Conservation (phyloP, 805 yeast species). For the Metschnikowia noctiluminum region DNA sequence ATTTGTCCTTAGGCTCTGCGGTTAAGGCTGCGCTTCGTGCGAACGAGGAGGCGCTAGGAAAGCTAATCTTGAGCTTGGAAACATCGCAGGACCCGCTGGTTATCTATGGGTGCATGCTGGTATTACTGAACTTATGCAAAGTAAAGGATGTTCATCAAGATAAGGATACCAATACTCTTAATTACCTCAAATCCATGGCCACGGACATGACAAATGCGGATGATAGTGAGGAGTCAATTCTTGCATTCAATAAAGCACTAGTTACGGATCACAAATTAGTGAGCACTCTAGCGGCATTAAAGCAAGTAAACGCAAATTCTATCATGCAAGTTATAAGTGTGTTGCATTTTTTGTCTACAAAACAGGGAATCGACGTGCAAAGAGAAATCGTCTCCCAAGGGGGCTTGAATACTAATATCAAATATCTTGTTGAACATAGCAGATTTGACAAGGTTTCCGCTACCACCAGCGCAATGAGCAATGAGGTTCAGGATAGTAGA, state of each 20-base stretch:
- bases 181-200: conserved; percentile 33
- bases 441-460: conserved; percentile 19
- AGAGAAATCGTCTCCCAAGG: conserved; percentile 47
- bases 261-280: conserved; percentile 23
- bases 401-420: conserved; percentile 36
- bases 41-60: conserved; percentile 11
- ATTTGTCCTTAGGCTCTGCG: conserved; percentile 14
- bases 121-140: conserved; percentile 39
- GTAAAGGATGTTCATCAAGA: conserved; percentile 23
- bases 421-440: conserved; percentile 34
- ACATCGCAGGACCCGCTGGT: conserved; percentile 15
- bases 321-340: conserved; percentile 21
- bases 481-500: conserved; percentile 17
- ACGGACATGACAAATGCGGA: too few species aligned
- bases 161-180: conserved; percentile 31
- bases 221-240: conserved; percentile 25
- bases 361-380: conserved; percentile 24
- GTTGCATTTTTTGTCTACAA: conserved; percentile 32
- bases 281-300: conserved; percentile 8
- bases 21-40: conserved; percentile 10
- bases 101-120: conserved; percentile 41
- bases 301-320: conserved; percentile 3
- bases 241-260: conserved; percentile 30
- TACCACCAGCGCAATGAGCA: neutral
- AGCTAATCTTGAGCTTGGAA: conserved; percentile 14